Evolutionary conservation across 176 grass and related monocot species (phyloP), one percentile per base, ranked within the genome.

Genomic region (Olyra latifolia): DNA sequence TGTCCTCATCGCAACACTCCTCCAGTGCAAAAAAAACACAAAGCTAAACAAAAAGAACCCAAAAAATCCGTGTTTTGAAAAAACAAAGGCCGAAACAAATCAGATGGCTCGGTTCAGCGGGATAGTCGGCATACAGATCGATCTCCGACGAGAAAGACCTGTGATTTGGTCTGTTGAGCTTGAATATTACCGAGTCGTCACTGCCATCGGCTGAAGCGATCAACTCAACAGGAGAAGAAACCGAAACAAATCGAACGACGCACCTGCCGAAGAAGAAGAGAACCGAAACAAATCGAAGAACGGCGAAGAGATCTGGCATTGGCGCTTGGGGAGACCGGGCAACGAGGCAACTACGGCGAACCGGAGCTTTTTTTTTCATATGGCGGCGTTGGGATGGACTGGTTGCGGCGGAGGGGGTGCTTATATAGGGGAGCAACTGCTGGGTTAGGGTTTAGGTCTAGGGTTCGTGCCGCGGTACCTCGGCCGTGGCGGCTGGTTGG

Each of bases 151-250:
- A 86, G 83, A 90, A 25, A 87, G 78, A 89, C 80, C 83, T 91
- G 89, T 67, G 62, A 97, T 97, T 78, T 75, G 92, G 95, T 97
- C 92, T 97, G 92, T 92, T 97, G 95, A 94, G 95, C 95, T 97
- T 97, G 95, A 97, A 89, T 87, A 81, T 91, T 87, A 63, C 47
- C 24, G 59, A 85, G 83, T 92, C 89, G 76, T 97, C 95, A 92
- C 86, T 38, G 84, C 95, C 93, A 89, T 80, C 81, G 59, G 1
- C 0, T 62, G 2, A 12, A 20, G 2, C 5, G n/a, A 41, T 28
- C 8, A 16, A 74, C 73, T 1, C 1, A 60, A 68, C 2, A 0
- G 4, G 13, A 68, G 14, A 20, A 5, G 5, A 48, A 63, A 27
- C 3, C 10, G 0, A n/a, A 57, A 57, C 63, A 14, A 3, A 78